phyloP scores from a whole-genome alignment of 768 basidiomycete genomes.

The Phylloporus sp. region DNA sequence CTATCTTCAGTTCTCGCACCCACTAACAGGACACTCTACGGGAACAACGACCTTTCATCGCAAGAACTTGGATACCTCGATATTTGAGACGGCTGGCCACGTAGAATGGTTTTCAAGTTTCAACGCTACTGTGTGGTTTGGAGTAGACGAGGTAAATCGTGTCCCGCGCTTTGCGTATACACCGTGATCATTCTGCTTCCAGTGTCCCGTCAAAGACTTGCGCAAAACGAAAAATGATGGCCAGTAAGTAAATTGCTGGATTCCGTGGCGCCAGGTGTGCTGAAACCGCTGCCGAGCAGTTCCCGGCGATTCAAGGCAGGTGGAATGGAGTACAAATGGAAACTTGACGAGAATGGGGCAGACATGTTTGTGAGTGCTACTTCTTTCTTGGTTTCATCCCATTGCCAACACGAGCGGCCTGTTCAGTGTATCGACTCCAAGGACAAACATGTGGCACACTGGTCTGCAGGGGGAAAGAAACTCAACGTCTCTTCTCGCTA shows the following conservation, averaged over 20 bases:
- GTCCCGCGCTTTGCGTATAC: neutral
- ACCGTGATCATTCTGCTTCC: neutral
- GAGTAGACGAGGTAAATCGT: conserved; percentile 39
- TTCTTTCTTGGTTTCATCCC: neutral
- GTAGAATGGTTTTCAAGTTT: conserved; percentile 48
- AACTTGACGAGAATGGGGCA: conserved; percentile 37
- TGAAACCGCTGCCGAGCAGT: conserved; percentile 25
- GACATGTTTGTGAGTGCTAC: conserved; percentile 42
- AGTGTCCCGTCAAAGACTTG: conserved; percentile 44
- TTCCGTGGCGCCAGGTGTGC: neutral
- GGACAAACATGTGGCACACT: conserved; percentile 43
- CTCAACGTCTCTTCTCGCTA: conserved; percentile 40
- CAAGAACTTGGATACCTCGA: conserved; percentile 38
- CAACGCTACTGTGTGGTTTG: conserved; percentile 45
- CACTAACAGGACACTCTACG: conserved; percentile 37
- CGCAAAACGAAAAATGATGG: conserved; percentile 48
- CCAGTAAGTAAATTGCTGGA: conserved; percentile 39
- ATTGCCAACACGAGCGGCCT: neutral
- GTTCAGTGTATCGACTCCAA: conserved; percentile 47
- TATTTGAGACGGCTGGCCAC: conserved; percentile 49
- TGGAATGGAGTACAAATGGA: conserved; percentile 55
- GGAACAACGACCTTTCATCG: conserved; percentile 47
- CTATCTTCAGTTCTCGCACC: conserved; percentile 38
- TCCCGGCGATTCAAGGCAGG: conserved; percentile 51
- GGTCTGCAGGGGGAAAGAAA: conserved; percentile 36